Evolutionary conservation across 805 yeast genomes (phyloP), one percentile per base, ranked within the genome.

Genomic region (Saturnispora galanensis): DNA sequence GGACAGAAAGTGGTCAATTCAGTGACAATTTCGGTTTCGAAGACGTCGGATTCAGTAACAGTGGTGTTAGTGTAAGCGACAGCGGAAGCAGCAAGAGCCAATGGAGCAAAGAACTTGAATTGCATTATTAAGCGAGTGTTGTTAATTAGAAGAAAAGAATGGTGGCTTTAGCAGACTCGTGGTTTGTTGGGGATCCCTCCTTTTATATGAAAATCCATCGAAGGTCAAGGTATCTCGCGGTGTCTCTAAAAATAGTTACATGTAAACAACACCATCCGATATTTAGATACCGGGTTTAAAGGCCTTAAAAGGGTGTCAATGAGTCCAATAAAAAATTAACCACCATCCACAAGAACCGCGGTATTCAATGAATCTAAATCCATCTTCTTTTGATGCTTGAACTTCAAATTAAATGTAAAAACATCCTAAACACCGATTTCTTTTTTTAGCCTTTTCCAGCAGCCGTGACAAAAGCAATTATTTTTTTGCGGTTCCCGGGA

Each of bases 1-100:
- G 95, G 94, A 68, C 94, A 84, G 82, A 80, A 84, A 56, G 94
- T 84, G 68, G 84, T 77, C 75, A 69, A 74, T 59, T 70, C 81
- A 58, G 85, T 77, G 60, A 81, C 85, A 51, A 78, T 79, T 52
- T 74, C 73, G 53, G 75, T 68, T 64, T 71, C 61, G 37, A 21
- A 30, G 33, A 38, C 40, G 36, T 39, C 36, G n/a, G 28, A n/a
- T 60, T 74, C 69, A 52, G 76, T 65, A 53, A 69, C 66, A 67
- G 76, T 65, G 54, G 68, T 67, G 67, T 65, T 63, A 47, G 73
- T 66, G 60, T 68, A 67, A 52, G 62, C 72, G 52, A 73, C 74
- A 48, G 68, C 56, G 58, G 74, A 52, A 49, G 57, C 53, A 45
- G 65, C 66, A 52, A 63, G 53, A 53, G 66, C 62, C 50, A 63